Conservation (phyloP, 805 yeast species). For the Cyberlindnera subsufficiens region DNA sequence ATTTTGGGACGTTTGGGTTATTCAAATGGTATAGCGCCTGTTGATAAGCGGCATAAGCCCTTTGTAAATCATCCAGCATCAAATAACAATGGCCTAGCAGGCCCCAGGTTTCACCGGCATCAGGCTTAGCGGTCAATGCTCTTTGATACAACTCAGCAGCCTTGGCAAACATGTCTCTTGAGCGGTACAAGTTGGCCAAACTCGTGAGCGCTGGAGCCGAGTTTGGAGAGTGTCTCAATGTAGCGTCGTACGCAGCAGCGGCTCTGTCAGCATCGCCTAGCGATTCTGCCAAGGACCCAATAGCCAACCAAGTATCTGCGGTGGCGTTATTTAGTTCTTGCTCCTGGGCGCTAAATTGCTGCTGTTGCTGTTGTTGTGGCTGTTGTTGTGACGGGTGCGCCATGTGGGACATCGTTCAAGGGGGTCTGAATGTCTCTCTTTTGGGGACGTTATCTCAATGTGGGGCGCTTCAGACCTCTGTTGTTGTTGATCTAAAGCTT, state of each 20-base stretch:
- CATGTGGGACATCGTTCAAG: too few species aligned
- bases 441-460: too few species aligned
- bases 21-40: slow-evolving; percentile 87
- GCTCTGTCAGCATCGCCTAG: slow-evolving; percentile 88
- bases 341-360: slow-evolving; percentile 27
- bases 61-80: slow-evolving; percentile 92
- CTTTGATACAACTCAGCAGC: slow-evolving; percentile 93
- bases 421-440: too few species aligned
- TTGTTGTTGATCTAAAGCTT: too few species aligned
- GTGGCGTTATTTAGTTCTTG: slow-evolving; percentile 43
- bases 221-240: slow-evolving; percentile 79
- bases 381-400: not conserved
- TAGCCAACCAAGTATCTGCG: slow-evolving; percentile 82
- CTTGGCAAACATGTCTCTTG: slow-evolving; percentile 84
- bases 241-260: slow-evolving; percentile 80
- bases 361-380: slow-evolving; percentile 8
- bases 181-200: slow-evolving; percentile 81
- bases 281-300: slow-evolving; percentile 85
- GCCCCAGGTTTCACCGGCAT: slow-evolving; percentile 97
- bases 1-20: slow-evolving; percentile 91
- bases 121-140: slow-evolving; percentile 74
- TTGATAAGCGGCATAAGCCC: slow-evolving; percentile 95
- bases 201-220: slow-evolving; percentile 81
- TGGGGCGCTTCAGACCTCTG: too few species aligned
- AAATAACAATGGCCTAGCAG: slow-evolving; percentile 92